Evolutionary conservation across 2,329 filamentous ascomycete species (phyloP).

Genomic region (Neofusicoccum cordaticola): DNA sequence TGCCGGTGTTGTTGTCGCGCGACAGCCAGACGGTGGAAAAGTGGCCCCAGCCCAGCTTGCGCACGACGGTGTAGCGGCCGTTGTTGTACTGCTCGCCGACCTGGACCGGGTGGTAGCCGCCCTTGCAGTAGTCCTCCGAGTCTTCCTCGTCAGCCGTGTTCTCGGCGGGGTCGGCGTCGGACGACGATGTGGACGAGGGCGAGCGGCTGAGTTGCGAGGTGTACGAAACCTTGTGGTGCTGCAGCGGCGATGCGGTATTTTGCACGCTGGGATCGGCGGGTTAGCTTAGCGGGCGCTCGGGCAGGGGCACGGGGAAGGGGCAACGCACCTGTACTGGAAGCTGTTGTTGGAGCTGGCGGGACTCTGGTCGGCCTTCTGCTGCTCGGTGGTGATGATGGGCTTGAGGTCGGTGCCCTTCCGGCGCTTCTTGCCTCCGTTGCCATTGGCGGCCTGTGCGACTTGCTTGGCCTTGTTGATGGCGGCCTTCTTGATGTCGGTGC

Average conservation of each 20-base stretch:
- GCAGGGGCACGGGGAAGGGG: background rate
- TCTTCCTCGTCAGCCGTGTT: constrained; percentile 98
- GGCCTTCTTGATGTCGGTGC: constrained; percentile 61
- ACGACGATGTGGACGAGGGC: constrained; percentile 72
- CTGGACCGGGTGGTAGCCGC: constrained; percentile 92
- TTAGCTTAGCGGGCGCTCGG: constrained; percentile 1
- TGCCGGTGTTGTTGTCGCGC: constrained; percentile 80
- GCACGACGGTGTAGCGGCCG: constrained; percentile 91
- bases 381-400: constrained; percentile 72
- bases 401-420: constrained; percentile 70
- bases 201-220: constrained; percentile 65
- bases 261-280: constrained; percentile 29
- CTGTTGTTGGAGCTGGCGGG: constrained; percentile 33
- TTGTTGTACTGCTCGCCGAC: constrained; percentile 98
- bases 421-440: constrained; percentile 65
- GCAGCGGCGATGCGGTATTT: constrained; percentile 51
- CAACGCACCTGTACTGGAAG: constrained; percentile 42
- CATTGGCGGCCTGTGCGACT: constrained; percentile 57
- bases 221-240: constrained; percentile 47
- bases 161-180: constrained; percentile 75
- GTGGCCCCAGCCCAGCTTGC: constrained; percentile 96
- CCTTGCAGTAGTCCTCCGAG: constrained; percentile 98
- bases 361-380: constrained; percentile 48
- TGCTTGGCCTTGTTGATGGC: constrained; percentile 66
- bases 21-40: constrained; percentile 94